Evolutionary conservation across 768 basidiomycete species (phyloP).

Genomic region (Pisolithus tinctorius): DNA sequence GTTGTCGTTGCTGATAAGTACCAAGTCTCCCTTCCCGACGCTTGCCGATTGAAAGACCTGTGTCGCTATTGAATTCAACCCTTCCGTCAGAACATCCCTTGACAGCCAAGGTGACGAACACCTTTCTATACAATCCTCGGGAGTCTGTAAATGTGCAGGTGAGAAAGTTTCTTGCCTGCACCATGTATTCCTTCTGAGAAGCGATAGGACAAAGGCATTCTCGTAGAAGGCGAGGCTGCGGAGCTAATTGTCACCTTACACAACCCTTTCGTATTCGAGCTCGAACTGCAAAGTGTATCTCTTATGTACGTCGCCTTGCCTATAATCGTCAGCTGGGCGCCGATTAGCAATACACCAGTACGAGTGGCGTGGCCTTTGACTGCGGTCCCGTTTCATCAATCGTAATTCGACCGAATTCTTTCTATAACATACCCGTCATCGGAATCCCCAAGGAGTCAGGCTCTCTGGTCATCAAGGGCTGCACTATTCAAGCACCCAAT

Average conservation of each 20-base stretch:
- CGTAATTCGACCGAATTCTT: constrained; percentile 65
- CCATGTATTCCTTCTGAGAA: constrained; percentile 2
- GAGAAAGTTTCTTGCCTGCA: constrained; percentile 8
- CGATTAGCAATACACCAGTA: constrained; percentile 38
- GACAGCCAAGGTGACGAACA: constrained; percentile 57
- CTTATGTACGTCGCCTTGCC: constrained; percentile 52
- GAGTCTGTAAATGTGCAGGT: constrained; percentile 55
- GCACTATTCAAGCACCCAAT: constrained; percentile 68
- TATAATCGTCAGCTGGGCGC: not conserved
- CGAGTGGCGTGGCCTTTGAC: constrained; percentile 72
- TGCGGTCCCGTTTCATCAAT: constrained; percentile 52
- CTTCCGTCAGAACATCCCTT: constrained; percentile 38
- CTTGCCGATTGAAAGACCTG: constrained; percentile 65
- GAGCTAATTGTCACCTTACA: constrained; percentile 81
- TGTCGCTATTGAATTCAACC: constrained; percentile 43
- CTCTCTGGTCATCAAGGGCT: constrained; percentile 66
- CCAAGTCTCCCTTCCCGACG: constrained; percentile 65
- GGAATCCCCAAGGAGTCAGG: constrained; percentile 66
- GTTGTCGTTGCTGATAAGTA: constrained; percentile 3
- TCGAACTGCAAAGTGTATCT: constrained; percentile 77
- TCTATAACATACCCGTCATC: constrained; percentile 65
- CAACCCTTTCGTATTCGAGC: constrained; percentile 89
- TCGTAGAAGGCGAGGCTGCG: constrained; percentile 77
- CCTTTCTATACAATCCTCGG: constrained; percentile 91
- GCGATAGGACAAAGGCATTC: constrained; percentile 47